phyloP scores from a whole-genome alignment of 352 stramenopile genomes.

The Phytopythium cucurbitacearum region DNA sequence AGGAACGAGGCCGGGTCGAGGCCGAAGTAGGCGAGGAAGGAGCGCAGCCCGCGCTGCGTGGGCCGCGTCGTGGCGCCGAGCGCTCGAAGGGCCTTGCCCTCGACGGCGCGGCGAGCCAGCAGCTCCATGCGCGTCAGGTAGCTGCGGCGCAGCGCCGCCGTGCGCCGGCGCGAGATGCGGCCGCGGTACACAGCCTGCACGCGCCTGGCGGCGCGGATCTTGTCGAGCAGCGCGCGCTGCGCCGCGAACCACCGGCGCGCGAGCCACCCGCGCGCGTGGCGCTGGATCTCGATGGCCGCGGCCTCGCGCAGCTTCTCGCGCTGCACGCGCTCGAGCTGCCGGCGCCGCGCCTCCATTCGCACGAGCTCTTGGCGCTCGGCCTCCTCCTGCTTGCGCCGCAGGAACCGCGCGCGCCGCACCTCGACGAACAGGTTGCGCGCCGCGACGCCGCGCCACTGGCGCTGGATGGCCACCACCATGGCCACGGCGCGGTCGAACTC shows the following conservation, averaged over 20 bases:
- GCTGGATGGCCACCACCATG: slow-evolving; percentile 63
- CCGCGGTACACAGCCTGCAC: slow-evolving; percentile 73
- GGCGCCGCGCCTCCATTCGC: slow-evolving; percentile 37
- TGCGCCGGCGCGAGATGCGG: slow-evolving; percentile 55
- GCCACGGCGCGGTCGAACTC: slow-evolving; percentile 47
- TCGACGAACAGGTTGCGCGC: slow-evolving; percentile 59
- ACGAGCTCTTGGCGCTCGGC: slow-evolving; percentile 65
- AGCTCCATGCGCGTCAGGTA: slow-evolving; percentile 80
- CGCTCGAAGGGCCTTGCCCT: slow-evolving; percentile 56
- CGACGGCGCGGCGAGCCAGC: slow-evolving; percentile 44
- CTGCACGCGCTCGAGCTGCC: slow-evolving; percentile 46
- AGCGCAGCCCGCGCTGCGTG: slow-evolving; percentile 55
- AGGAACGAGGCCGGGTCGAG: slow-evolving; percentile 75
- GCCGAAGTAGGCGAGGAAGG: slow-evolving; percentile 72
- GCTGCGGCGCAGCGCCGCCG: slow-evolving; percentile 60
- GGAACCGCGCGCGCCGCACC: slow-evolving; percentile 44
- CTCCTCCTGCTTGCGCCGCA: slow-evolving; percentile 65
- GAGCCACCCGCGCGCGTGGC: slow-evolving; percentile 57
- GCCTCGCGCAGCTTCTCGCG: slow-evolving; percentile 36
- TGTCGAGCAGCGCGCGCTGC: slow-evolving; percentile 46
- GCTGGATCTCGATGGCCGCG: slow-evolving; percentile 66
- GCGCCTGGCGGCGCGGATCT: slow-evolving; percentile 41
- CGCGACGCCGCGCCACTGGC: slow-evolving; percentile 66
- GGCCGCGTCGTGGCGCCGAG: slow-evolving; percentile 52
- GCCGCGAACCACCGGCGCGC: slow-evolving; percentile 43